phyloP scores from a whole-genome alignment of 2,329 filamentous ascomycete species.

The Boeremia exigua region DNA sequence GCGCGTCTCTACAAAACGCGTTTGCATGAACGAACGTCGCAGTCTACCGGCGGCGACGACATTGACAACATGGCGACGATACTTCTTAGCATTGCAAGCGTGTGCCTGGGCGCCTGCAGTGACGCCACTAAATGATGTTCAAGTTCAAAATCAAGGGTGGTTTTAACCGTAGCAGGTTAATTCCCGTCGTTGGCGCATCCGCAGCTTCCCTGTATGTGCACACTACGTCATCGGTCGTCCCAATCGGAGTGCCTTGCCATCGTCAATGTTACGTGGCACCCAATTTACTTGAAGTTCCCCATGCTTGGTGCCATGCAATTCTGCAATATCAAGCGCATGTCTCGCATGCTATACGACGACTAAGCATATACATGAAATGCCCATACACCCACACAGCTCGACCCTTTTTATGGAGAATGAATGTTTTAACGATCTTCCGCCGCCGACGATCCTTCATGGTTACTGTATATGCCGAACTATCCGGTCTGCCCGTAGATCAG shows the following conservation, averaged over 20 bases:
- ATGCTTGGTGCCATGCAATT: constrained; percentile 16
- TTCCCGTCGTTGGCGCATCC: constrained; percentile 11
- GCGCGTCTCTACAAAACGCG: constrained; percentile 4
- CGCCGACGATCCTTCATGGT: not conserved
- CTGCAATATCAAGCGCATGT: not conserved
- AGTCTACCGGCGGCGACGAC: constrained; percentile 4
- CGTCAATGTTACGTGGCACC: not conserved
- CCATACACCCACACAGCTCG: too few species aligned
- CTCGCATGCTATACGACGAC: not conserved
- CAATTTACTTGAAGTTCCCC: constrained; percentile 8
- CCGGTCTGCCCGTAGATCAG: constrained; percentile 2
- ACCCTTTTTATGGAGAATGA: not conserved
- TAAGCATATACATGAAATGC: not conserved
- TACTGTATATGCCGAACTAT: constrained; percentile 5
- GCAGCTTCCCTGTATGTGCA: constrained; percentile 7
- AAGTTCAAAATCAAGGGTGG: constrained; percentile 6
- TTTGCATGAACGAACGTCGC: constrained; percentile 3
- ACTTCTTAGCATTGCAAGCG: constrained; percentile 10
- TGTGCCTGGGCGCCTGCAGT: constrained; percentile 15
- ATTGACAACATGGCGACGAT: constrained; percentile 1
- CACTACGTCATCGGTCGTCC: constrained; percentile 9
- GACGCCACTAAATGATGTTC: constrained; percentile 10
- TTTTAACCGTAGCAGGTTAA: constrained; percentile 15
- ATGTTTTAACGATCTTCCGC: not conserved
- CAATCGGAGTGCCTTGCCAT: not conserved